phyloP scores from a whole-genome alignment of 2,329 filamentous ascomycete genomes.

The Leptoxyphium fumago region DNA sequence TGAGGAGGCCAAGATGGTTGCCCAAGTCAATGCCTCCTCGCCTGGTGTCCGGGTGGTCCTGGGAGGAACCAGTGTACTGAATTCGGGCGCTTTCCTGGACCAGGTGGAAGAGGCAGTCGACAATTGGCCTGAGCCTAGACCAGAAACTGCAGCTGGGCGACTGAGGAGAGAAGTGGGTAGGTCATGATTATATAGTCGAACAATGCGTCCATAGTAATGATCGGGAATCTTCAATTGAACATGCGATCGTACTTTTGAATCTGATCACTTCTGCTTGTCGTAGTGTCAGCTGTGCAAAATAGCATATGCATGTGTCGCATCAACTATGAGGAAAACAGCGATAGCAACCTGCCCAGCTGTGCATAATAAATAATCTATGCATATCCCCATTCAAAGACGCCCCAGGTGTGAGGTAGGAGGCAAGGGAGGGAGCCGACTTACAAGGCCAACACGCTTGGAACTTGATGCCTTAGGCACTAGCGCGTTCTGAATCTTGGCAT shows the following conservation, averaged over 20 bases:
- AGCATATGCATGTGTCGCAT: no score
- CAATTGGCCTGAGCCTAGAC: slow-evolving; percentile 62
- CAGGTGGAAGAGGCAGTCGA: slow-evolving; percentile 82
- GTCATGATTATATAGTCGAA: background rate
- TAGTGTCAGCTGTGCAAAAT: no score
- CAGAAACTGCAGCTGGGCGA: slow-evolving; percentile 46
- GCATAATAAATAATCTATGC: no score
- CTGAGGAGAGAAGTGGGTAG: slow-evolving; percentile 46
- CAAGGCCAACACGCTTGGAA: no score
- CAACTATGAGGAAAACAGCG: no score
- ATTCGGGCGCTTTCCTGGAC: slow-evolving; percentile 74
- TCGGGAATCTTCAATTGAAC: no score
- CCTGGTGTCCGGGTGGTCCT: slow-evolving; percentile 81
- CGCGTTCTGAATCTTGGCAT: background rate
- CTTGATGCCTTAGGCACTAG: background rate
- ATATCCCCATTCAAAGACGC: no score
- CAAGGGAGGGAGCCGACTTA: no score
- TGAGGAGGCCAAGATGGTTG: slow-evolving; percentile 91
- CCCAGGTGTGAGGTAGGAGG: no score
- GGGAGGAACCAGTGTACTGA: slow-evolving; percentile 77
- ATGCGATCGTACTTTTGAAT: no score
- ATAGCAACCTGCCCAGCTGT: no score
- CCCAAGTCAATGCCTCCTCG: slow-evolving; percentile 82
- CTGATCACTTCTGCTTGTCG: no score
- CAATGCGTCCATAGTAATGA: background rate